Percentiles rank a stretch among this genome's conserved stretches.
phyloP scores from a whole-genome alignment of 768 basidiomycete genomes.

The Tubosaeta sp. region DNA sequence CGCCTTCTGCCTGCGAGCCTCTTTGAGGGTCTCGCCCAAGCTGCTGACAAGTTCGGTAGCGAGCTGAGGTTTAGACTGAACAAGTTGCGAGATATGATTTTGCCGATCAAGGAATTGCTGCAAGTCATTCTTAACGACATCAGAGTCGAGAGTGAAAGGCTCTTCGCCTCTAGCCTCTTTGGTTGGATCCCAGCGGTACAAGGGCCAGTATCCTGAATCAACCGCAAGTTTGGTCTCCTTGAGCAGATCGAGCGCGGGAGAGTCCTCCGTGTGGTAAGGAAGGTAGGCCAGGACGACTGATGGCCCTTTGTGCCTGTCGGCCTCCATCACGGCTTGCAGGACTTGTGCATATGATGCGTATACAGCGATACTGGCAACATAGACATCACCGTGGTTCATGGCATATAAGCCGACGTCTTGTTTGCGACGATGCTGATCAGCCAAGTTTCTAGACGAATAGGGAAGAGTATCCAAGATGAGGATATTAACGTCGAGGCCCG shows the following conservation, averaged over 20 bases:
- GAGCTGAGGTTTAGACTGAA: conserved; percentile 73
- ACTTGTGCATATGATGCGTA: conserved; percentile 96
- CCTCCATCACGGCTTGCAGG: conserved; percentile 85
- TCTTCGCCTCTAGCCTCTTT: conserved; percentile 73
- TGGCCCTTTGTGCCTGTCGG: conserved; percentile 85
- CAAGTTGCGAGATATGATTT: conserved; percentile 94
- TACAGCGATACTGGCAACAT: conserved; percentile 91
- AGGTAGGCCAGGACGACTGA: conserved; percentile 92
- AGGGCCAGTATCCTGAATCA: conserved; percentile 95
- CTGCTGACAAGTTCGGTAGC: conserved; percentile 80
- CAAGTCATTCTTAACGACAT: conserved; percentile 89
- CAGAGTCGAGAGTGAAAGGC: conserved; percentile 90
- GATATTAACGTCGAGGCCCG: conserved; percentile 88
- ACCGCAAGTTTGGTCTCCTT: conserved; percentile 98
- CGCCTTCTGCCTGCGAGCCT: conserved; percentile 77
- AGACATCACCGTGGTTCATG: conserved; percentile 97
- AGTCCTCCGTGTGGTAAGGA: conserved; percentile 75
- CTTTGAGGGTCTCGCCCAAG: conserved; percentile 78
- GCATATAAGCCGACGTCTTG: conserved; percentile 97
- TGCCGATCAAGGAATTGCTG: conserved; percentile 92
- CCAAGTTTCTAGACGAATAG: conserved; percentile 71
- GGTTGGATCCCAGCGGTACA: conserved; percentile 96
- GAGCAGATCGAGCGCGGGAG: conserved; percentile 81
- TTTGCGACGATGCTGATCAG: conserved; percentile 75
- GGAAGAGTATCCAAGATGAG: conserved; percentile 92